Base-by-base conservation (phyloP, 2,329 filamentous ascomycete species). In the Fusarium abutilonis region DNA sequence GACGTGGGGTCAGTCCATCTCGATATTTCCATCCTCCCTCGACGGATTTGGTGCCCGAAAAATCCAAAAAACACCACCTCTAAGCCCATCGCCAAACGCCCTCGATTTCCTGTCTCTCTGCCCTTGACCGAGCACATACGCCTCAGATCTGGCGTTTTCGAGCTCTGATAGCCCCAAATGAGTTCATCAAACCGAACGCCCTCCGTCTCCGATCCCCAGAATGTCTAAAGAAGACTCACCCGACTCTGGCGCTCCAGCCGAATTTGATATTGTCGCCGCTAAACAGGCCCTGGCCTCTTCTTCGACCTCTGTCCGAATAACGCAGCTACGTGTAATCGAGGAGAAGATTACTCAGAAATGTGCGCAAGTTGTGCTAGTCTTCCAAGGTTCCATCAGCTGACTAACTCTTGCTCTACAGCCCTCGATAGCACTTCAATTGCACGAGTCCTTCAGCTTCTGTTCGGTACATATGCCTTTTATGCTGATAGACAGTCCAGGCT, bases 391-490 rank as follows among this genome's bases (percentile, higher is more conserved):
- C 29, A 54, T 56, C 45, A 49, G 49, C 29, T 31, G 47, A 58
- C 70, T 70, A 49, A 72, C 66, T 15, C 19, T 46, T 48, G 36
- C 35, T 29, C 53, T 61, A 36, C 66, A 83, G 83, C 78, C 57
- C 74, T 83, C 69, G 79, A 82, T 55, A 73, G 76, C 74, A 75
- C 81, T 41, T 75, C 83, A 48, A 77, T 86, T 52, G 77, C 81
- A 46, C 74, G 76, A 56, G 75, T 95, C 48, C 79, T 96, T 63
- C 83, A 86, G 60, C 80, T 93, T 31, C 85, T 99, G 29, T 94
- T 98, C 78, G 87, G 87, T 74, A 97, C 93, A 47, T 93, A 97
- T 73, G 86, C 91, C 60, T 87, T 90, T 68, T 99, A 98, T 77
- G 80, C 88, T 76, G 95, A 99, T 78, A 88, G 93, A 70, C 81